These are phyloP conservation scores for Cruciata laevipes DNA, from an alignment of 257 asterid genomes.

Conservation along the genomic window DNA sequence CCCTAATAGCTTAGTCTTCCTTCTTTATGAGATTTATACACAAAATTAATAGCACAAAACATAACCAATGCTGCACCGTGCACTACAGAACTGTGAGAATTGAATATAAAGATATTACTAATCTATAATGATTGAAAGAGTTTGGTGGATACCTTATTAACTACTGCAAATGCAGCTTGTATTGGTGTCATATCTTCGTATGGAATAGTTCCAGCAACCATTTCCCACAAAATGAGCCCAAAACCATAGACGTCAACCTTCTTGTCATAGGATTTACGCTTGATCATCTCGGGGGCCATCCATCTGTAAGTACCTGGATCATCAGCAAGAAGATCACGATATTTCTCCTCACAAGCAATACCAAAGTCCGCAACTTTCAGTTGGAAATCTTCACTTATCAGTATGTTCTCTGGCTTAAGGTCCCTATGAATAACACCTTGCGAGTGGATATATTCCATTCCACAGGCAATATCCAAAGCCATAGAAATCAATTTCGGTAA, in stretches of 20 bases:
- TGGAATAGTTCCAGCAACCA: constrained; percentile 34
- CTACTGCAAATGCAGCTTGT: constrained; percentile 42
- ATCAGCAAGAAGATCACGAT: constrained; percentile 33
- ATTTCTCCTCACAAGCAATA: constrained; percentile 36
- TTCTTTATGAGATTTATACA: neutral
- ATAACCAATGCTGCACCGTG: neutral
- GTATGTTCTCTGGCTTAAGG: constrained; percentile 38
- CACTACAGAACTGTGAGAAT: neutral
- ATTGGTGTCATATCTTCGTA: constrained; percentile 35
- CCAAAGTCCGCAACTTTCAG: constrained; percentile 42
- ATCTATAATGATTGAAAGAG: neutral
- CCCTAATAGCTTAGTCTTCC: too few species aligned
- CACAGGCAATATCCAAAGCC: constrained; percentile 34
- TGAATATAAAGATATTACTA: neutral
- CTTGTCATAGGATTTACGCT: constrained; percentile 30
- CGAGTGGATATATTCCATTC: constrained; percentile 40
- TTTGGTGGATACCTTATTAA: constrained; percentile 22
- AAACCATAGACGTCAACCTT: constrained; percentile 42
- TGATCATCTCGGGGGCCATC: constrained; percentile 53
- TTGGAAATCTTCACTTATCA: constrained; percentile 24
- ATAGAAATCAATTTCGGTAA: constrained; percentile 22
- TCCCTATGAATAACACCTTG: constrained; percentile 37
- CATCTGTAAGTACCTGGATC: constrained; percentile 38
- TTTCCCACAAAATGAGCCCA: constrained; percentile 40
- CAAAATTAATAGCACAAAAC: neutral